Conservation (phyloP, 805 yeast genomes). For the Ogataea ramenticola region DNA sequence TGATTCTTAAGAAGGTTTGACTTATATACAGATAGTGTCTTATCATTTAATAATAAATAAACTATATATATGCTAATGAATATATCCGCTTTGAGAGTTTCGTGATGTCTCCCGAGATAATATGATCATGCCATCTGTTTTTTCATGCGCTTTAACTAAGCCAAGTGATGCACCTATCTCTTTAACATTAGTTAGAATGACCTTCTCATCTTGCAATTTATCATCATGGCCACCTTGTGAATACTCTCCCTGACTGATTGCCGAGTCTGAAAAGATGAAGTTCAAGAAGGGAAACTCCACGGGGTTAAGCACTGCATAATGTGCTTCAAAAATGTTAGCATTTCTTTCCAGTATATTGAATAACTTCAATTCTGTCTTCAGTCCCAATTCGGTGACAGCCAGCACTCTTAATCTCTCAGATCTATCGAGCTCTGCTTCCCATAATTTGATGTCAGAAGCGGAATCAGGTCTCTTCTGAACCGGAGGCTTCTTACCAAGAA, state of each 20-base stretch:
- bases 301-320: conserved; percentile 15
- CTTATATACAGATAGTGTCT: too few species aligned
- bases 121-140: conserved; percentile 13
- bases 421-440: too few species aligned
- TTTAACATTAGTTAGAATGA: conserved; percentile 18
- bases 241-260: too few species aligned
- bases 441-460: too few species aligned
- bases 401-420: background rate
- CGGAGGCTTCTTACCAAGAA: background rate
- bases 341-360: conserved; percentile 5
- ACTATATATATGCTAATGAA: too few species aligned
- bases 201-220: too few species aligned
- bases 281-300: conserved; percentile 17
- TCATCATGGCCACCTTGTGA: too few species aligned
- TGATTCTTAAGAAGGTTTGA: too few species aligned
- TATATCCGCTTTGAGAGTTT: too few species aligned
- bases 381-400: conserved; percentile 10
- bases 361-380: conserved; percentile 4
- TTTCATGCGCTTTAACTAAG: conserved; percentile 14
- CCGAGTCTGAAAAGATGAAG: conserved; percentile 6
- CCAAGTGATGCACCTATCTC: conserved; percentile 17
- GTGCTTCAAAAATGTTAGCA: conserved; percentile 6
- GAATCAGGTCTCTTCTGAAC: background rate
- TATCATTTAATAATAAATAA: too few species aligned
- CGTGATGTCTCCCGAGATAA: conserved; percentile 12